These are phyloP conservation scores for Beauveria rudraprayagi DNA, from an alignment of 2,329 filamentous ascomycete genomes.

Conservation along the genomic window DNA sequence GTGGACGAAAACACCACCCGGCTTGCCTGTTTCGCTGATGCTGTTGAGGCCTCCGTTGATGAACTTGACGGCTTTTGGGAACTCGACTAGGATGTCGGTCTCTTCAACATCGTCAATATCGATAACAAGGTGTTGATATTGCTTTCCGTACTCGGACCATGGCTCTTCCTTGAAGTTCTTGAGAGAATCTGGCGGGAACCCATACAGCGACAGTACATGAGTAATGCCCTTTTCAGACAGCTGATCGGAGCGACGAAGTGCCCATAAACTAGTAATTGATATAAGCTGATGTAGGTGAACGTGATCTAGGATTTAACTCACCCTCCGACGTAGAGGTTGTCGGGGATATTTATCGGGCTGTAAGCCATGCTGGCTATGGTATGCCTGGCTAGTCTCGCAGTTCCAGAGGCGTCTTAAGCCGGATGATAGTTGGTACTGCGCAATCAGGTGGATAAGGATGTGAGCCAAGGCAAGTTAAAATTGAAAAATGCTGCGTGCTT, in stretches of 20 bases:
- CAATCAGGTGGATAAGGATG: background rate
- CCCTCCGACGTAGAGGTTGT: conserved; percentile 12
- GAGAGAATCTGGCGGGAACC: conserved; percentile 35
- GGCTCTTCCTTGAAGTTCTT: conserved; percentile 42
- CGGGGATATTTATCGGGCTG: conserved; percentile 8
- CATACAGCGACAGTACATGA: conserved; percentile 79
- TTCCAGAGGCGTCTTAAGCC: background rate
- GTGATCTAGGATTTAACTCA: background rate
- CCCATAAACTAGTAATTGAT: conserved; percentile 57
- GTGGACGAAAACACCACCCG: conserved; percentile 47
- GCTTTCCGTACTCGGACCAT: conserved; percentile 41
- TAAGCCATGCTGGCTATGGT: conserved; percentile 5
- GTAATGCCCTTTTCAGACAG: conserved; percentile 71
- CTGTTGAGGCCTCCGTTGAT: conserved; percentile 63
- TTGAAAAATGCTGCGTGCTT: too few relatives aligned
- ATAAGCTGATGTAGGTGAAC: background rate
- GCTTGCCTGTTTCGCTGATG: conserved; percentile 7
- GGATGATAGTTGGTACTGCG: background rate
- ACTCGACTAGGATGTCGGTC: conserved; percentile 74
- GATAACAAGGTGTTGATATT: conserved; percentile 66
- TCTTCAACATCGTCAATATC: conserved; percentile 89
- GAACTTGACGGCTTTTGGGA: conserved; percentile 71
- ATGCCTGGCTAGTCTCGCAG: too few relatives aligned
- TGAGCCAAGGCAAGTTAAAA: too few relatives aligned
- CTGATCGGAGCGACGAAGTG: conserved; percentile 61